Conservation (phyloP, 106 monocot genomes). For the Apostasia ramifera region DNA sequence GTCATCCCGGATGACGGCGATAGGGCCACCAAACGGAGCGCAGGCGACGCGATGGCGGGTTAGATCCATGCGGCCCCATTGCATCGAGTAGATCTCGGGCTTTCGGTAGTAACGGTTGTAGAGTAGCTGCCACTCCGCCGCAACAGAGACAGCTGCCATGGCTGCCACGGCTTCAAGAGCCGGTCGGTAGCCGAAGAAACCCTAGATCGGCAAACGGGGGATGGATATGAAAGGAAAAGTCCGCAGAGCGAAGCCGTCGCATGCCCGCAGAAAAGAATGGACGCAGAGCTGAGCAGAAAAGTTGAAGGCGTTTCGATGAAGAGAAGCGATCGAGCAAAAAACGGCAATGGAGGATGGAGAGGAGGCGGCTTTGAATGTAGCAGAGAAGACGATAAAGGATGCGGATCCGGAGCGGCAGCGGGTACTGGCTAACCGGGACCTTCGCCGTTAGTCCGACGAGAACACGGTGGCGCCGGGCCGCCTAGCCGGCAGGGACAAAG, state of each 20-base stretch:
- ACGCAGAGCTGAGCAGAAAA: neutral
- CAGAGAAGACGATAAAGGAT: too few species aligned
- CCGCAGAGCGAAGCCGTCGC: neutral
- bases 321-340: neutral
- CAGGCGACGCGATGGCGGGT: conserved; percentile 78
- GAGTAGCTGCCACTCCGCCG: conserved; percentile 96
- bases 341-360: neutral
- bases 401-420: too few species aligned
- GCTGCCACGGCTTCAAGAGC: neutral
- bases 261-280: neutral
- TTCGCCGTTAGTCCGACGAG: too few species aligned
- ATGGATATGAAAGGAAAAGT: neutral
- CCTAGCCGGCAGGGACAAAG: too few species aligned
- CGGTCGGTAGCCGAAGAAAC: neutral
- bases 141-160: conserved; percentile 69
- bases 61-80: conserved; percentile 72
- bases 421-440: too few species aligned
- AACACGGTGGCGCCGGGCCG: too few species aligned
- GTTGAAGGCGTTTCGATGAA: neutral
- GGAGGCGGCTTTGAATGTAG: too few species aligned
- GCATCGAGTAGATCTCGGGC: conserved; percentile 62
- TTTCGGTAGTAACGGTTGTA: conserved; percentile 90
- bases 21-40: conserved; percentile 88
- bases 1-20: conserved; percentile 94
- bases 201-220: neutral